Evolutionary conservation across 129 eudicot genomes (phyloP), one percentile per base, ranked within the genome.

Genomic region (Lactuca sativa): DNA sequence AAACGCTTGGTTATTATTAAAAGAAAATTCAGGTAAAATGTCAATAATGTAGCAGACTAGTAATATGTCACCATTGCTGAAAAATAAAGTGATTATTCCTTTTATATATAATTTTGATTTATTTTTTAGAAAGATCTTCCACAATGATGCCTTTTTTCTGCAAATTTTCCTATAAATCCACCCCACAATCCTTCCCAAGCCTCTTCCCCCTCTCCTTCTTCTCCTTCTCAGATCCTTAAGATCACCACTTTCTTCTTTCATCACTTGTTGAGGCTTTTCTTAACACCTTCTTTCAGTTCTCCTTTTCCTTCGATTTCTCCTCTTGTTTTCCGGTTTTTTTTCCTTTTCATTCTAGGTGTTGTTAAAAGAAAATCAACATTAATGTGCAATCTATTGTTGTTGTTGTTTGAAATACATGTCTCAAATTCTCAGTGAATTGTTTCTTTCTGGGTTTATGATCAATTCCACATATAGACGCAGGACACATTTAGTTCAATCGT

Each of bases 401-500:
- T 88, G 77, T 71, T 82, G 86, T 84, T 77, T 86, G 95, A 88
- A 72, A 82, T 86, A 78, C 88, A 92, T 92, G 98, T 86, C 95
- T 88, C 96, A 84, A 74, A 86, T 89, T 76, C 91, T 92, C 76
- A 86, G 86, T 88, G 96, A 92, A 75, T 80, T 92, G 71, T 86
- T 81, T 62, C 79, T 86, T 73, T 88, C 86, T 16, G 98, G 96
- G 82, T 89, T 82, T 86, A 92, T 92, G 91, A 92, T 92, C 77
- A 92, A 88, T 92, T 92, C 98, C 74, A 89, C 95, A 60, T 89
- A 92, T 58, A 84, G 87, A 86, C 91, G 95, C 59, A 79, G 95
- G 85, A 92, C 96, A 59, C 98, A 92, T 75, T 70, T 92, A 64
- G 98, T 92, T 88, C 96, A 89, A 86, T 91, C 97, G 13, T 91